Evolutionary conservation across 495 filamentous ascomycete genomes (phyloP), one percentile per base, ranked within the genome.

Genomic region (Elaphomyces granulatus): DNA sequence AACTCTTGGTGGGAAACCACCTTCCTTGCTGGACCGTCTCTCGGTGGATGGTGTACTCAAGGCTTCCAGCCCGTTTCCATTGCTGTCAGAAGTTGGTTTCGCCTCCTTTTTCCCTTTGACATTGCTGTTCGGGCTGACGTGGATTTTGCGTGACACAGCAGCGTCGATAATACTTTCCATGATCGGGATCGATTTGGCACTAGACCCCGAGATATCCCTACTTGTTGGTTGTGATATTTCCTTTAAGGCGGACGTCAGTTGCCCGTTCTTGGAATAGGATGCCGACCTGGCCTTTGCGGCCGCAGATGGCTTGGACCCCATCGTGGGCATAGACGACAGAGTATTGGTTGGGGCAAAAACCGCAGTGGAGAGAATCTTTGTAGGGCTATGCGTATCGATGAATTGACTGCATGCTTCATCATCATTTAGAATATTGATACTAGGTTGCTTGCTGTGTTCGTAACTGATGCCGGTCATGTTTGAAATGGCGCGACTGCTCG

Each of bases 61-160:
- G 31, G 17, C 20, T 30, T 41, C 34, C 7, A 19, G 30, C 20
- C 32, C 38, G 32, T 32, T 26, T 45, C 38, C 20, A 37, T 34
- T 32, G 31, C 17, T 39, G 30, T 46, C 44, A 23, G 38, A 17
- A 6, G 34, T 32, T 36, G 43, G 45, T 21, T 51, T 49, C 34
- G 47, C 42, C 43, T 67, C 67, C 41, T 70, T 70, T 34, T 57
- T 61, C 39, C 64, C 47, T 43, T 61, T 68, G 35, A 67, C 42
- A 21, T 58, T 51, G 12, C 43, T 51, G 36, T 49, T 56, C 3
- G 67, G 64, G 33, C 56, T 64, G 16, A 47, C 44, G 16, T 47
- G 46, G 15, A 61, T 21, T 31, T 52, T 61, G 17, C 44, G 41
- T 20, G 15, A 49, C 8, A 43, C 32, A 17, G 42, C 34, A 6